Conservation (phyloP, 2,329 filamentous ascomycete genomes). For the Chaetothyriales sp. region DNA sequence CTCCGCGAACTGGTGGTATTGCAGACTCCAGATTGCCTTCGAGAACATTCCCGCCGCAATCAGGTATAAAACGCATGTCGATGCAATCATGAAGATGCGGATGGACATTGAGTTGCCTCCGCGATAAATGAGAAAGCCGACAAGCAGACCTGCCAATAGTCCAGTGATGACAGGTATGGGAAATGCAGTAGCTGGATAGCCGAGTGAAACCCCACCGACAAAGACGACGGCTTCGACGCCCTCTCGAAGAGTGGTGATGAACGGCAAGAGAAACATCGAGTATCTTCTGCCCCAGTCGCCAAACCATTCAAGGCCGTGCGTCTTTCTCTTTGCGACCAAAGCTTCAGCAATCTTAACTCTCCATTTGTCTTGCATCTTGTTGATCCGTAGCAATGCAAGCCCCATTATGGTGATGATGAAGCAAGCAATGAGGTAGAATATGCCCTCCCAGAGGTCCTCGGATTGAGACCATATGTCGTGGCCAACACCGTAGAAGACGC, state of each 20-base stretch:
- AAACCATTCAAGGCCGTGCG: conserved; percentile 28
- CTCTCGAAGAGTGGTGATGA: conserved; percentile 72
- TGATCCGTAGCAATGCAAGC: conserved; percentile 63
- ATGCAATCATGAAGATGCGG: conserved; percentile 64
- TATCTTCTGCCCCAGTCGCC: conserved; percentile 55
- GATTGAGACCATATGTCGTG: conserved; percentile 52
- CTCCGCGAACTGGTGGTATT: conserved; percentile 54
- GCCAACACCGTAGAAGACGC: conserved; percentile 57
- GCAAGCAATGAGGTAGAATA: conserved; percentile 59
- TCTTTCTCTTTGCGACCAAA: conserved; percentile 42
- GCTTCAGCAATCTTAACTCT: conserved; percentile 61
- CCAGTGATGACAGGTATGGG: conserved; percentile 68
- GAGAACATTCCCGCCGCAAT: conserved; percentile 74
- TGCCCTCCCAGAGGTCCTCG: conserved; percentile 69
- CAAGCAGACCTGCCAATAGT: conserved; percentile 48
- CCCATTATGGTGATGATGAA: conserved; percentile 75
- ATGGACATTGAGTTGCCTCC: conserved; percentile 49
- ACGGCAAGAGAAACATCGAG: conserved; percentile 72
- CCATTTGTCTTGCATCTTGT: conserved; percentile 79
- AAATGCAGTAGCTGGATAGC: conserved; percentile 59
- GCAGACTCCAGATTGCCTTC: conserved; percentile 61
- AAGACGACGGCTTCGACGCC: conserved; percentile 79
- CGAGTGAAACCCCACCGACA: conserved; percentile 68
- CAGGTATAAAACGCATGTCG: conserved; percentile 71
- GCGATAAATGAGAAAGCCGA: conserved; percentile 69